phyloP scores from a whole-genome alignment of 2,329 filamentous ascomycete species.

The Raffaelea deltoideospora region DNA sequence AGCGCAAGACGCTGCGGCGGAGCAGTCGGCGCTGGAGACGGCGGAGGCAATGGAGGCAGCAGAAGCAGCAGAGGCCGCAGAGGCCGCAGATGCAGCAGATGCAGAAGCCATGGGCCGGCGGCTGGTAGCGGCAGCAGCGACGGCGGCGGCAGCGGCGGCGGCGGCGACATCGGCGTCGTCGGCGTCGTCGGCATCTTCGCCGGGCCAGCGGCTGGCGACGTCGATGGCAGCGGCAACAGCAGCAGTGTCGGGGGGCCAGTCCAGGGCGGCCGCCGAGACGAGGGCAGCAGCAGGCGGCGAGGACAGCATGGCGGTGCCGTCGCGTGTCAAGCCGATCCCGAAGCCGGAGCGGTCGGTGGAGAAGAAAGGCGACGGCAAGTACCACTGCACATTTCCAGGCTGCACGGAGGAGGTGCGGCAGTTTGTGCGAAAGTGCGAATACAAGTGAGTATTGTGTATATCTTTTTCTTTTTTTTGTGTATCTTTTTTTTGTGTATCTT shows the following conservation, averaged over 20 bases:
- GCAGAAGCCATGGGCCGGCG: not conserved
- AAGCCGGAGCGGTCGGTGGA: constrained; percentile 42
- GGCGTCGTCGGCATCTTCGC: not conserved
- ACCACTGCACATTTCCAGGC: constrained; percentile 54
- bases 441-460: constrained; percentile 83
- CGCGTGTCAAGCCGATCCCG: constrained; percentile 36
- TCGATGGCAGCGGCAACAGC: not conserved
- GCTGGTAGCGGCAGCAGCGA: not conserved
- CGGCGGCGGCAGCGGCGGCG: not conserved
- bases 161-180: no score
- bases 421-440: constrained; percentile 80
- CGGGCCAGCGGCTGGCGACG: no score
- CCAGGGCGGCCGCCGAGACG: no score
- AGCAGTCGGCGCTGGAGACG: not conserved
- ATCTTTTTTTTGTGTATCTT: no score
- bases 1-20: not conserved
- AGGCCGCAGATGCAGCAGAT: no score
- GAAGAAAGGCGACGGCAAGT: constrained; percentile 60
- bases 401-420: constrained; percentile 50
- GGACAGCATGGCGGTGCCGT: constrained; percentile 1
- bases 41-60: no score
- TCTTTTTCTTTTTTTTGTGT: no score
- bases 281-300: no score
- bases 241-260: no score
- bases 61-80: no score